Conservation (phyloP, 2,329 filamentous ascomycete genomes). For the Lasiodiplodia sp. region DNA sequence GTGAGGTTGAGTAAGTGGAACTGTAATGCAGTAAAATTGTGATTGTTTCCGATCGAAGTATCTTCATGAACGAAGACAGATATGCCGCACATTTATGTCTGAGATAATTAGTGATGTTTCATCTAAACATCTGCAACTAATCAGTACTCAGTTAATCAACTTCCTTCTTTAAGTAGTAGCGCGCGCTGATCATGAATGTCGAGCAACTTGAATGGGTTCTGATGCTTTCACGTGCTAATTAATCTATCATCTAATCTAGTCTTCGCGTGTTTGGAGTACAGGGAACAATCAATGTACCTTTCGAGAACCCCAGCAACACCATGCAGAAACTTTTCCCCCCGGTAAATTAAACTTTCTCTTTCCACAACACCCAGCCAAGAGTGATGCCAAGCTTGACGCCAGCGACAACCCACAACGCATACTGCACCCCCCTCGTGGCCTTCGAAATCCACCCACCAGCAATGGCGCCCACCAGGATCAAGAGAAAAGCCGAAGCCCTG, state of each 20-base stretch:
- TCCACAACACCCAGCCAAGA: conserved; percentile 45
- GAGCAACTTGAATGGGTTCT: neutral
- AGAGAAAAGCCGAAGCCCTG: conserved; percentile 57
- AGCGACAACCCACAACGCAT: conserved; percentile 58
- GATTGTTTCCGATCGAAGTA: too few species aligned
- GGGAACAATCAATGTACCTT: neutral
- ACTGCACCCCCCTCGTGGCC: conserved; percentile 59
- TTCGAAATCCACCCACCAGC: conserved; percentile 63
- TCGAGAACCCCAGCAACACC: neutral
- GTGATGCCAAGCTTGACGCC: conserved; percentile 49
- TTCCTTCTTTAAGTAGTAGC: too few species aligned
- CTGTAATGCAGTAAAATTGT: neutral
- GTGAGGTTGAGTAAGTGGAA: neutral
- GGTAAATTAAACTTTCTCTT: neutral
- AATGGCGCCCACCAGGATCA: conserved; percentile 62
- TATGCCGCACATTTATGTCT: too few species aligned
- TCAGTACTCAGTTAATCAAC: too few species aligned
- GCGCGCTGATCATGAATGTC: neutral
- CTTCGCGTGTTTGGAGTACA: neutral
- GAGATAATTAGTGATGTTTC: too few species aligned
- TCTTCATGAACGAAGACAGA: too few species aligned
- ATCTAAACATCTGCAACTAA: too few species aligned
- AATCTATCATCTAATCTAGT: neutral
- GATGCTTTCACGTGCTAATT: neutral
- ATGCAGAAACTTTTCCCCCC: neutral